Evolutionary conservation across 1,284 basidiomycete species (phyloP).

Genomic region (Schizophyllum amplum): DNA sequence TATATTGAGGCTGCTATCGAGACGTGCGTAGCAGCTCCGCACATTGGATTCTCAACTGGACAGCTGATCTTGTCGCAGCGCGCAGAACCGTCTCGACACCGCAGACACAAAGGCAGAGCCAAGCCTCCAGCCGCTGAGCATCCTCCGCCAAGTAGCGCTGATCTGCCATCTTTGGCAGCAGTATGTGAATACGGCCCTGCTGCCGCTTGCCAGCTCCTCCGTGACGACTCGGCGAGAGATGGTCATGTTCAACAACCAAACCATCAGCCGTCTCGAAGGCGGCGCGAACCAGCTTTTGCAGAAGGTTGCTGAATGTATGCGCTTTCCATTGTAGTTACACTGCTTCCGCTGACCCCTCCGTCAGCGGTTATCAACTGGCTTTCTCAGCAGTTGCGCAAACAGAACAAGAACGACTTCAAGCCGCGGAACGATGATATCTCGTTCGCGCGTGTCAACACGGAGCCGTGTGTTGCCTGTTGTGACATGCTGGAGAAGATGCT

Average conservation of each 20-base stretch:
- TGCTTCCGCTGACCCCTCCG: slow-evolving; percentile 2
- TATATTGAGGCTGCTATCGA: slow-evolving; percentile 92
- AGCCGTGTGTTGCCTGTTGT: slow-evolving; percentile 87
- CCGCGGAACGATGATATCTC: slow-evolving; percentile 93
- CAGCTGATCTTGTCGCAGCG: slow-evolving; percentile 34
- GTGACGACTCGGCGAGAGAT: slow-evolving; percentile 91
- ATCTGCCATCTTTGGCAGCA: slow-evolving; percentile 96
- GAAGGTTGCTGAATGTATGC: slow-evolving; percentile 74
- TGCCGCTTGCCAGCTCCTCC: slow-evolving; percentile 82
- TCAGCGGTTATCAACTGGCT: slow-evolving; percentile 67
- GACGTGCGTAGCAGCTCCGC: slow-evolving; percentile 76
- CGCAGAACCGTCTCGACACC: slow-evolving; percentile 63
- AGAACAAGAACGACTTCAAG: slow-evolving; percentile 96
- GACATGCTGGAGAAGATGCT: slow-evolving; percentile 79
- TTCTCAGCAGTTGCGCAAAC: slow-evolving; percentile 72
- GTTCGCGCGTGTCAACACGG: slow-evolving; percentile 92
- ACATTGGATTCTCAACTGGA: too few species aligned
- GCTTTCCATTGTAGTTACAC: neutral
- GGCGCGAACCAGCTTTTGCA: slow-evolving; percentile 82
- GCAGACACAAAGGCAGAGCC: slow-evolving; percentile 77
- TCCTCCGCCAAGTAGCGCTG: slow-evolving; percentile 77
- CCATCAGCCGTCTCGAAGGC: slow-evolving; percentile 81
- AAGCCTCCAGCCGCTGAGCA: slow-evolving; percentile 59
- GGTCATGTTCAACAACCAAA: slow-evolving; percentile 89
- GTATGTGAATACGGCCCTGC: slow-evolving; percentile 86